Conservation (phyloP, 805 yeast species). For the Candida chilensis region DNA sequence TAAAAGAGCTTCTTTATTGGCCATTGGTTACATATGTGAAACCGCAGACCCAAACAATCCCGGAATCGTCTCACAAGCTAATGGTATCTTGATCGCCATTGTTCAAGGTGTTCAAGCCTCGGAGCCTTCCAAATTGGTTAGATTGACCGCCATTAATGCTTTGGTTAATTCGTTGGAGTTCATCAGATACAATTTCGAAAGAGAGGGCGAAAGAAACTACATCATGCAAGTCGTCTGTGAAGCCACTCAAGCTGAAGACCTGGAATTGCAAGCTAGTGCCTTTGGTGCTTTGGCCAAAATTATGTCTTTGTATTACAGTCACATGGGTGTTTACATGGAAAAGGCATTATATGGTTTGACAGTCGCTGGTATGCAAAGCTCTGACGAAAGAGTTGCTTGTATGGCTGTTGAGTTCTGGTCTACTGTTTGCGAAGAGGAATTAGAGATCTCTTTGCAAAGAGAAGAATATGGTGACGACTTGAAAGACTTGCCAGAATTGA, state of each 20-base stretch:
- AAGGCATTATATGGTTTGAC: constrained; percentile 89
- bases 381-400: constrained; percentile 81
- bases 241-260: constrained; percentile 85
- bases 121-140: constrained; percentile 67
- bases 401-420: constrained; percentile 99
- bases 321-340: constrained; percentile 95
- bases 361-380: constrained; percentile 82
- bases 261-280: constrained; percentile 85
- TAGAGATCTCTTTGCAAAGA: constrained; percentile 64
- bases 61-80: constrained; percentile 73
- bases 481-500: constrained; percentile 28
- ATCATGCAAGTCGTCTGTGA: constrained; percentile 99
- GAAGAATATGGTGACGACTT: constrained; percentile 47
- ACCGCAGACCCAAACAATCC: constrained; percentile 78
- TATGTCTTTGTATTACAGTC: constrained; percentile 80
- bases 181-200: constrained; percentile 78
- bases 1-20: constrained; percentile 77
- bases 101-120: constrained; percentile 90
- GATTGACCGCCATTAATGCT: constrained; percentile 88
- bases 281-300: constrained; percentile 92
- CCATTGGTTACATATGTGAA: constrained; percentile 96
- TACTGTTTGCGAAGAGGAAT: constrained; percentile 97
- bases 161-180: constrained; percentile 86
- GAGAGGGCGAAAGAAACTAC: constrained; percentile 92
- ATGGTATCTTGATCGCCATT: constrained; percentile 89